Evolutionary conservation across 768 basidiomycete genomes (phyloP), one percentile per base, ranked within the genome.

Genomic region (Phaeolepiota aurea): DNA sequence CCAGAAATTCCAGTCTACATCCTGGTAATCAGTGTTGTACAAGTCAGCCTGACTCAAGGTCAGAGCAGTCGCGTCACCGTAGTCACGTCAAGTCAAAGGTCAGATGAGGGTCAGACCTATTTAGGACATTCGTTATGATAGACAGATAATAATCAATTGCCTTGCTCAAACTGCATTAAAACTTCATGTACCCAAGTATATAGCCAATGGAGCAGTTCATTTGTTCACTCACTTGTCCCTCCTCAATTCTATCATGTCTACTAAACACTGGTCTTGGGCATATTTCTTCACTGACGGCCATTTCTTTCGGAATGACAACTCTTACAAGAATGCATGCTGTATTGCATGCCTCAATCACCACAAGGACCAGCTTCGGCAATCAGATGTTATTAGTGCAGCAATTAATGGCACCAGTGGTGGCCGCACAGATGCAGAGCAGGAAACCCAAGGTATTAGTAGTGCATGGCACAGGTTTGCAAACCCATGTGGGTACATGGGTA

Each of bases 201-300:
- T 28, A 28, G n/a, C n/a, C 7, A 28, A 28, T 28, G 7, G 7
- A n/a, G 25, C 25, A 7, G 25, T n/a, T 28, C 22, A 16, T 25
- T 9, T 4, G 23, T 40, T n/a, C n/a, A n/a, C 38, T 20, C 30
- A 3, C 21, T 32, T n/a, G 20, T 32, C 3, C 32, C 3, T 41
- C 4, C 40, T 9, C 32, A 18, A 16, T 40, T 7, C 30, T 20
- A 19, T 41, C 30, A 41, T 34, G 31, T 15, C 32, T n/a, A 20
- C 16, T 9, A 41, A 34, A 34, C 40, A 41, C 32, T 41, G 40
- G 40, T 32, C 32, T 41, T 41, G 40, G 40, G 40, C 21, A 13
- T 21, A 32, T 35, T 41, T 41, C 20, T 21, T 41, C 19, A 32
- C 40, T 22, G 32, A 41, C 22, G 32, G 19, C 3, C 12, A 20